phyloP scores from a whole-genome alignment of 306 rosid species.

The Quercus ilex region DNA sequence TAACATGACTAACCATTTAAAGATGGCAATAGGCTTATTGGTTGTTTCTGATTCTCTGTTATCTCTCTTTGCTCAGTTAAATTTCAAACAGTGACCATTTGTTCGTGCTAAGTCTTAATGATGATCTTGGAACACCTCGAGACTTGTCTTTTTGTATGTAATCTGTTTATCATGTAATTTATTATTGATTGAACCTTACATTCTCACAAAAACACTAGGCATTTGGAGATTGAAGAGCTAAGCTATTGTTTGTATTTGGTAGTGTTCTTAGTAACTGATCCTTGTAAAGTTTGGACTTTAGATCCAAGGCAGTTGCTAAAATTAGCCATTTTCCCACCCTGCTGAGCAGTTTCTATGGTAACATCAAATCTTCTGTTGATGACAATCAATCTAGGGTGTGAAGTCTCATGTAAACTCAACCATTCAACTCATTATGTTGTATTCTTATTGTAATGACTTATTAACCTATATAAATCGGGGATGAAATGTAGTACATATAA shows the following conservation, averaged over 20 bases:
- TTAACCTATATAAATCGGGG: neutral
- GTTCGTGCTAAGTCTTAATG: neutral
- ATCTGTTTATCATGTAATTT: neutral
- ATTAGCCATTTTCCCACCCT: neutral
- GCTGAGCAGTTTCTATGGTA: neutral
- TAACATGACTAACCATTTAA: neutral
- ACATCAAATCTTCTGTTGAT: neutral
- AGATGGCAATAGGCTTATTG: neutral
- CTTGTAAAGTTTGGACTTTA: neutral
- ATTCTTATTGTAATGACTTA: neutral
- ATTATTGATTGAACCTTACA: neutral
- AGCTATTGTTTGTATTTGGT: neutral
- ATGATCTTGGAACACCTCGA: neutral
- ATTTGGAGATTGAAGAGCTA: neutral
- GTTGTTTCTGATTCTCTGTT: neutral
- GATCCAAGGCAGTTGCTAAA: neutral
- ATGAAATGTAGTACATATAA: neutral
- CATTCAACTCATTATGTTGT: neutral
- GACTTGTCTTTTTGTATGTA: neutral
- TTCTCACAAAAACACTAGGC: neutral
- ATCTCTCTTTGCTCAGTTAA: neutral
- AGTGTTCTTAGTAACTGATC: neutral
- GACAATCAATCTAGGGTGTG: neutral
- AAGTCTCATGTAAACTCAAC: neutral
- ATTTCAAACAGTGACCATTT: neutral